A percentile compares a stretch with the other conserved stretches of the same genome.
Evolutionary conservation across 345 rosid genomes (phyloP).

Genomic region (Salix koriyanagi): DNA sequence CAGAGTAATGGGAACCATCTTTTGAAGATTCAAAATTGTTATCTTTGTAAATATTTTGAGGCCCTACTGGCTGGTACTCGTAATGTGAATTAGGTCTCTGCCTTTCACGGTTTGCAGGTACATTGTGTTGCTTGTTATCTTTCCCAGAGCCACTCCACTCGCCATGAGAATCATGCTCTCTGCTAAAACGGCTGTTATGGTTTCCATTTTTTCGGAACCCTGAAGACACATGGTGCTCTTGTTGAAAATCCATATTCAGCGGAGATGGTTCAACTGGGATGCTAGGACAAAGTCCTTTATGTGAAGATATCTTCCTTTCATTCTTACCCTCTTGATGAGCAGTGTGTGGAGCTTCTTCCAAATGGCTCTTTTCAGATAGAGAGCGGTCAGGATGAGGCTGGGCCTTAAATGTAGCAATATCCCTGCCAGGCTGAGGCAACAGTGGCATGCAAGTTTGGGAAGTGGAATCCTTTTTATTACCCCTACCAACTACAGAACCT

Average conservation of each 20-base stretch:
- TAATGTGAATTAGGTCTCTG: conserved; percentile 57
- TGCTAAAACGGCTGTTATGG: conserved; percentile 46
- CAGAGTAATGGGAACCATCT: conserved; percentile 49
- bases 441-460: conserved; percentile 18
- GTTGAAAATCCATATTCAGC: conserved; percentile 34
- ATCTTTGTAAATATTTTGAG: conserved; percentile 27
- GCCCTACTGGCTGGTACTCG: conserved; percentile 72
- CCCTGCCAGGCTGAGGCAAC: conserved; percentile 25
- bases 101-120: conserved; percentile 51
- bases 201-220: conserved; percentile 53
- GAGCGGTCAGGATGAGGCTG: conserved; percentile 20
- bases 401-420: conserved; percentile 16
- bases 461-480: conserved; percentile 42
- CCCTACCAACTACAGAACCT: conserved; percentile 34
- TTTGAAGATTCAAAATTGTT: conserved; percentile 40
- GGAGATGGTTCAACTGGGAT: conserved; percentile 21
- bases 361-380: conserved; percentile 19
- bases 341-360: conserved; percentile 30
- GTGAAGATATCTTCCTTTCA: conserved; percentile 40
- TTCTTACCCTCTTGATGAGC: conserved; percentile 44
- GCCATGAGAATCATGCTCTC: conserved; percentile 58
- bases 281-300: conserved; percentile 36
- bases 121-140: conserved; percentile 48
- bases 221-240: conserved; percentile 38
- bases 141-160: conserved; percentile 66